Evolutionary conservation across 2,329 filamentous ascomycete species (phyloP).

Genomic region (Fusarium verticillioides): DNA sequence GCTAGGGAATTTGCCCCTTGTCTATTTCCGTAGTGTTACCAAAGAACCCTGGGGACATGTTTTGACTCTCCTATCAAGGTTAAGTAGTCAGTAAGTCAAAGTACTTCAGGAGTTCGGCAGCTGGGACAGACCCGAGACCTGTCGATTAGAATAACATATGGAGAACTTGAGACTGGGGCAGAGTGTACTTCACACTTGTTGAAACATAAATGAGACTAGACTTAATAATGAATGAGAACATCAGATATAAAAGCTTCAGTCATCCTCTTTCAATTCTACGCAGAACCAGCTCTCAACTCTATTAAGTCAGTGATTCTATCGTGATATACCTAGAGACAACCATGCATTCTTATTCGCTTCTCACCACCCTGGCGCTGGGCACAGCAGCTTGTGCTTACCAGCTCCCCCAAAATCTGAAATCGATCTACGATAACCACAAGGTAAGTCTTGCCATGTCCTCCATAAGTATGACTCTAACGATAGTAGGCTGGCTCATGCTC

Average conservation of each 20-base stretch:
- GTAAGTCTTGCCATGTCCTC: neutral
- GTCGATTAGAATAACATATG: neutral
- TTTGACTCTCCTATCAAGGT: neutral
- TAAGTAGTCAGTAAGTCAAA: neutral
- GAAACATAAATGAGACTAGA: neutral
- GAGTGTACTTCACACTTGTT: accelerated
- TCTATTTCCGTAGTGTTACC: neutral
- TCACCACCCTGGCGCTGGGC: neutral
- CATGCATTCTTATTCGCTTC: neutral
- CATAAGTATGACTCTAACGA: accelerated
- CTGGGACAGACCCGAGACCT: too few species aligned
- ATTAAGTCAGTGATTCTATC: neutral
- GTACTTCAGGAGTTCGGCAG: neutral
- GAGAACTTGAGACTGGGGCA: neutral
- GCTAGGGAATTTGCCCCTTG: neutral
- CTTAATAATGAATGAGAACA: neutral
- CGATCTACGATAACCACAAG: neutral
- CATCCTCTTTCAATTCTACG: too few species aligned
- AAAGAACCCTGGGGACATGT: neutral
- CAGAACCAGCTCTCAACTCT: neutral
- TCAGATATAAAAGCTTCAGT: neutral
- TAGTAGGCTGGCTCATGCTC: neutral
- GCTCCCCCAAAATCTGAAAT: neutral
- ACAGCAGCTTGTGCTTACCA: neutral
- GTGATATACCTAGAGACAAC: too few species aligned